These are phyloP conservation scores for Alternaria sp. DNA, from an alignment of 2,329 filamentous ascomycete genomes.

Conservation along the genomic window DNA sequence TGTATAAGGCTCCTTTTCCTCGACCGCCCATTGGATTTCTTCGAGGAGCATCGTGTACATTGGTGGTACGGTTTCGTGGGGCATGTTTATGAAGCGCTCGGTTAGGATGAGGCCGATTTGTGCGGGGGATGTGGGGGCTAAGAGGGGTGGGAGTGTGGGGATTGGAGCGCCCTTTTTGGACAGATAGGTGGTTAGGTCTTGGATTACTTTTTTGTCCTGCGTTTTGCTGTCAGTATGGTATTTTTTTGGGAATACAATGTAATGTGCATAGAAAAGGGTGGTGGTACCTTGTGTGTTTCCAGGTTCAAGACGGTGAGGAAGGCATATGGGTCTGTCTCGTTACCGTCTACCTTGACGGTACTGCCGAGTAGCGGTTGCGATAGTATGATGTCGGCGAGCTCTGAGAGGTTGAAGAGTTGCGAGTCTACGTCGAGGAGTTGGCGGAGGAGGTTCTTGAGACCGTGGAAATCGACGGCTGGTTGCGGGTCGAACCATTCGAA, in stretches of 20 bases:
- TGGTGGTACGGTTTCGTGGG: conserved; percentile 88
- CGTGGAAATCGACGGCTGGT: conserved; percentile 89
- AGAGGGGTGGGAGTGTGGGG: conserved; percentile 53
- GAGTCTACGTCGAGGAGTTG: conserved; percentile 93
- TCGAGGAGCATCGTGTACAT: conserved; percentile 95
- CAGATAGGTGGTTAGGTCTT: conserved; percentile 76
- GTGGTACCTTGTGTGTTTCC: conserved; percentile 69
- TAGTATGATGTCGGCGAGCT: conserved; percentile 83
- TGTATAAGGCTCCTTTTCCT: conserved; percentile 89
- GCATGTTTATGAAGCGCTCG: conserved; percentile 95
- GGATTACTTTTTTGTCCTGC: conserved; percentile 73
- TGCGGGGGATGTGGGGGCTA: conserved; percentile 46
- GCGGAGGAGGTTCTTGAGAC: conserved; percentile 85
- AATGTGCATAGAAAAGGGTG: background rate
- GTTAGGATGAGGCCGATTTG: conserved; percentile 88
- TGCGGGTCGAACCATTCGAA: conserved; percentile 99
- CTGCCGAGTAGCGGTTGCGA: conserved; percentile 88
- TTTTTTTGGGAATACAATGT: no score
- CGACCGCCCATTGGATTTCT: conserved; percentile 85
- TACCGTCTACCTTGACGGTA: conserved; percentile 96
- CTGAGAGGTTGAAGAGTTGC: conserved; percentile 85
- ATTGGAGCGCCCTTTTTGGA: conserved; percentile 63
- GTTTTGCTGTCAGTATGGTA: conserved; percentile 2
- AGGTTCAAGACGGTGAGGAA: conserved; percentile 90
- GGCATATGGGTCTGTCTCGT: conserved; percentile 90